Base-by-base conservation (phyloP, 768 basidiomycete genomes). In the Mycena venus region DNA sequence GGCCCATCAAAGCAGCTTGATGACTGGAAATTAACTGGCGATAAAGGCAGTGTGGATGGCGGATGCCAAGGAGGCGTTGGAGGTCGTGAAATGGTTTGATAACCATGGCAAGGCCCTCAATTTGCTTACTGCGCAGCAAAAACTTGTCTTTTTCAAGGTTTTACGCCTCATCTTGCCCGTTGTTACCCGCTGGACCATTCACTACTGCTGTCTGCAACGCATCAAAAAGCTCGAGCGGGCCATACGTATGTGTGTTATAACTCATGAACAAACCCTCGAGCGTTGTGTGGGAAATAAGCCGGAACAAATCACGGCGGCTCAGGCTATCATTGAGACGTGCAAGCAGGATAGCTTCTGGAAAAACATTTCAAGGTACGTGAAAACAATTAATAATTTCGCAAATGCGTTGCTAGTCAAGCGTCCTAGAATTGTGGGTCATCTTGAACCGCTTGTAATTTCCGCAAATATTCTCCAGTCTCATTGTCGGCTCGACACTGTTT, bases 41-140 rank as follows among this genome's bases (percentile, higher is more conserved):
- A 29, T 78, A 12, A 75, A 73, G 44, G 42, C 44, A 29, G 31
- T 12, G 10, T 75, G 77, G 44, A 63, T 79, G 17, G 21, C 68
- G 8, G 42, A 55, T 25, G 65, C 77, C 31, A 67, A 77, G 14
- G 3, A 70, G 4, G 82, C 79, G 1, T 19, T 76, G 0, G 75
- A 77, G 23, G 55, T 83, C 19, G 78, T 83, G 59, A 83, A 80
- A 47, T 83, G 81, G 82, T 81, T 83, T 31, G 79, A 79, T 34
- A 77, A 79, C 66, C 81, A 84, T 47, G 56, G 71, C 0, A 55
- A 47, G 9, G 79, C 78, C 0, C 79, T 82, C 10, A 78, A 73
- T 32, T 58, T 76, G 5, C 66, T 79, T 17, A 72, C 70, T 8
- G 29, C 40, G 0, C 62, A 75, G 64, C 75, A 78, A 67, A 14